These are phyloP conservation scores for Penicillium ochrochloron DNA, from an alignment of 495 filamentous ascomycete genomes.

Conservation along the genomic window DNA sequence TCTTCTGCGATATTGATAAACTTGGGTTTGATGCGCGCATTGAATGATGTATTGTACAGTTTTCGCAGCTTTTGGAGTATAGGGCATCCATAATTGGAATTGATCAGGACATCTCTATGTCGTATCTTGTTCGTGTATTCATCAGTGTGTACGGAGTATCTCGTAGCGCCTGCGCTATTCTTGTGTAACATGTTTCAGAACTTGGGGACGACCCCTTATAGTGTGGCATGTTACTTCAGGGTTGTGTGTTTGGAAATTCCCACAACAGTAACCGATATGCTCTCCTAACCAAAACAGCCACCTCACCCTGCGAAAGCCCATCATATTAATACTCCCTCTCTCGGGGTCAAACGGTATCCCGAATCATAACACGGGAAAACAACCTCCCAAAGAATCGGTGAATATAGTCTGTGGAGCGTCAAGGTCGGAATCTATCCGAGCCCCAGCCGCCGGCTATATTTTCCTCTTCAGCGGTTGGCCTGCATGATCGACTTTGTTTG, in stretches of 20 bases:
- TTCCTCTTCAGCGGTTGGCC: conserved; percentile 9
- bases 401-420: neutral
- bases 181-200: conserved; percentile 8
- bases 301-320: neutral
- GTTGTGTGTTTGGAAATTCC: neutral
- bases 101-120: conserved; percentile 6
- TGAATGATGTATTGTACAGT: conserved; percentile 14
- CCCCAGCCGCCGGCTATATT: conserved; percentile 1
- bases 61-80: conserved; percentile 12
- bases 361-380: neutral
- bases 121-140: neutral
- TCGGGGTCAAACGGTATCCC: neutral
- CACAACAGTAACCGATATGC: neutral
- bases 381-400: neutral
- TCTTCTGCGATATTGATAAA: conserved; percentile 7
- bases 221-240: neutral
- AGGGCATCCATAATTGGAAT: conserved; percentile 12
- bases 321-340: neutral
- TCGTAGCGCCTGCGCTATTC: conserved; percentile 1
- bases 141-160: neutral
- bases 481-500: conserved; percentile 7
- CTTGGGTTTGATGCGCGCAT: conserved; percentile 9
- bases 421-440: neutral
- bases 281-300: neutral
- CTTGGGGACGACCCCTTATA: neutral